Evolutionary conservation across 2,329 filamentous ascomycete genomes (phyloP).

Genomic region (Colletotrichum sp.): DNA sequence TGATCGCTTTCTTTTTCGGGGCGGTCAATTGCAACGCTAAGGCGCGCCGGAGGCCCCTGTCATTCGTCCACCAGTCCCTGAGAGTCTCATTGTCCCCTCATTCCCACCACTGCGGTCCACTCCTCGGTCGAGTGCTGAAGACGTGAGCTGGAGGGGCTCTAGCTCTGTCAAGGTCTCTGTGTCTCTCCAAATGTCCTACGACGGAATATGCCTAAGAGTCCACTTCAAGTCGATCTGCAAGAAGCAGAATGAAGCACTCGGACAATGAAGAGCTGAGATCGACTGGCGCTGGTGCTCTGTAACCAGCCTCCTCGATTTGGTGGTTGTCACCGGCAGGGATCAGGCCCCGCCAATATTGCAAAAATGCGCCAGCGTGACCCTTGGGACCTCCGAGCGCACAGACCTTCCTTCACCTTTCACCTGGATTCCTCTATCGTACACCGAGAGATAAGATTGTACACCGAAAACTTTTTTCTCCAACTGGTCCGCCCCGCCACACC

Average conservation of each 20-base stretch:
- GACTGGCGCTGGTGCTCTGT: not conserved
- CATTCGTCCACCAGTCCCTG: conserved; percentile 4
- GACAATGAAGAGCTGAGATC: not conserved
- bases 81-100: conserved; percentile 14
- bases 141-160: not conserved
- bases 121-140: not conserved
- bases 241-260: not conserved
- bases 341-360: not conserved
- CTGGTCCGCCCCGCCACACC: not conserved
- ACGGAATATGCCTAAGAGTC: not conserved
- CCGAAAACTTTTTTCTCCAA: conserved; percentile 18
- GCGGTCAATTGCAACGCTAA: conserved; percentile 6
- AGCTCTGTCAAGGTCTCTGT: not conserved
- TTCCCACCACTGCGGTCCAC: not conserved
- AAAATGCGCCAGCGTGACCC: not conserved
- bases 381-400: not conserved
- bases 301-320: not conserved
- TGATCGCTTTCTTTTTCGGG: not conserved
- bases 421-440: not conserved
- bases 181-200: not conserved
- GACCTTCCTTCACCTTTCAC: not conserved
- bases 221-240: not conserved
- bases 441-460: not conserved
- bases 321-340: not conserved
- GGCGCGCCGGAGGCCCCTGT: not conserved